Percentiles rank a stretch among this genome's conserved stretches.
phyloP scores from a whole-genome alignment of 2,329 filamentous ascomycete genomes.

The Pseudopyrenochaeta lycopersici region DNA sequence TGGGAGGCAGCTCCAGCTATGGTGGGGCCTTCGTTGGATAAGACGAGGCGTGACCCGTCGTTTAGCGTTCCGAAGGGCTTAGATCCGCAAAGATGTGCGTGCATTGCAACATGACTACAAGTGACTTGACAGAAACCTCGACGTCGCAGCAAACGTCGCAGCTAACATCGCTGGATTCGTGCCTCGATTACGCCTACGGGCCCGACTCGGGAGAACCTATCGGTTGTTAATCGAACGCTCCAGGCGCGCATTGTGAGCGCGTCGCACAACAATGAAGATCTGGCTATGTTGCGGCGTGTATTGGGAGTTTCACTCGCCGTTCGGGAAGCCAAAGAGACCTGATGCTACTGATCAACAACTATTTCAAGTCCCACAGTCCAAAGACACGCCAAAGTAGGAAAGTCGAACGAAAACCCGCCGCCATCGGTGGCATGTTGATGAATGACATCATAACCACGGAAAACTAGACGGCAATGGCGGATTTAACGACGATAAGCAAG shows the following conservation, averaged over 20 bases:
- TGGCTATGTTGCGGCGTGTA: conserved; percentile 30
- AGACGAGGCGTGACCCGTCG: conserved; percentile 9
- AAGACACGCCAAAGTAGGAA: conserved; percentile 7
- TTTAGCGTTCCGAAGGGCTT: background rate
- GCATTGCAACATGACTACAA: background rate
- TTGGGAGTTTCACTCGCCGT: conserved; percentile 25
- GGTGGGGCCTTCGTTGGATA: conserved; percentile 30
- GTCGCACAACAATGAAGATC: conserved; percentile 18
- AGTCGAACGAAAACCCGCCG: conserved; percentile 13
- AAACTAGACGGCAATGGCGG: conserved; percentile 6
- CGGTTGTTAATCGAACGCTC: background rate
- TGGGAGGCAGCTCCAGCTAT: conserved; percentile 32
- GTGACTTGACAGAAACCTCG: background rate
- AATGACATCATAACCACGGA: conserved; percentile 16
- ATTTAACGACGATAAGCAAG: conserved; percentile 10
- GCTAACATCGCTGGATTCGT: background rate
- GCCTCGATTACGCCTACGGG: background rate
- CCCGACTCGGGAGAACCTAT: background rate
- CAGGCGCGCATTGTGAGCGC: background rate
- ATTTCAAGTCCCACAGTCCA: conserved; percentile 14
- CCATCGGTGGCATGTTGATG: conserved; percentile 14
- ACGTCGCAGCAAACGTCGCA: background rate
- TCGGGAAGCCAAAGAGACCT: conserved; percentile 15
- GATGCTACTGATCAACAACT: conserved; percentile 22
- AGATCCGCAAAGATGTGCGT: background rate